phyloP scores from a whole-genome alignment of 2,329 filamentous ascomycete species.

The Blastomyces percursus region DNA sequence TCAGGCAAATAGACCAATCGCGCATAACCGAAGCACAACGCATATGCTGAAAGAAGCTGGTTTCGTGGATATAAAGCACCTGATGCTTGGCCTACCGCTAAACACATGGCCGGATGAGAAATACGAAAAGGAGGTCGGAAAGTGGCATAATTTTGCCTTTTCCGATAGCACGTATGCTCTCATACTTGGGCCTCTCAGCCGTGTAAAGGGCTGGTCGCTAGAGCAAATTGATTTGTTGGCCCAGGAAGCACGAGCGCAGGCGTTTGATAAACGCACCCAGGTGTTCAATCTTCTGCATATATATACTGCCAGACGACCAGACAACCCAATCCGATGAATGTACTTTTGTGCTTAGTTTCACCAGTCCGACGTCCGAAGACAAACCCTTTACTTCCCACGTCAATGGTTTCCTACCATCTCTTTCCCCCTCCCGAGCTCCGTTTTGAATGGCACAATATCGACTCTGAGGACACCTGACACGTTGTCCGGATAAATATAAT shows the following conservation, averaged over 20 bases:
- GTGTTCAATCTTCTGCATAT: constrained; percentile 52
- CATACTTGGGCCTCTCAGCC: constrained; percentile 60
- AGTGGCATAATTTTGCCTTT: constrained; percentile 75
- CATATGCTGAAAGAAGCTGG: constrained; percentile 56
- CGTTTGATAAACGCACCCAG: constrained; percentile 56
- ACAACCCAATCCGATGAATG: constrained; percentile 8
- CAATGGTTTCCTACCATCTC: not conserved
- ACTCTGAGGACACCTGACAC: not conserved
- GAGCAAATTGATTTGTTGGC: constrained; percentile 55
- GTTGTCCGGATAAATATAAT: no score
- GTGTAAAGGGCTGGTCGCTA: constrained; percentile 49
- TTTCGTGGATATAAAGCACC: constrained; percentile 68
- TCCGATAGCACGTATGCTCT: constrained; percentile 62
- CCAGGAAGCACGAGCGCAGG: constrained; percentile 53
- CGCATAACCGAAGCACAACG: constrained; percentile 49
- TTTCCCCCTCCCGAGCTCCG: not conserved
- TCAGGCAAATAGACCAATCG: constrained; percentile 52
- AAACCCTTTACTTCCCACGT: not conserved
- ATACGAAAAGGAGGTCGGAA: constrained; percentile 56
- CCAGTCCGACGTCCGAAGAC: not conserved
- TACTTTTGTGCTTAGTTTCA: not conserved
- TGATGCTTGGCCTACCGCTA: constrained; percentile 57
- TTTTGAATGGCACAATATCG: not conserved
- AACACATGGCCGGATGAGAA: constrained; percentile 61
- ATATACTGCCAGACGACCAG: constrained; percentile 33